phyloP scores from a whole-genome alignment of 345 rosid genomes.

The Linum trigynum region DNA sequence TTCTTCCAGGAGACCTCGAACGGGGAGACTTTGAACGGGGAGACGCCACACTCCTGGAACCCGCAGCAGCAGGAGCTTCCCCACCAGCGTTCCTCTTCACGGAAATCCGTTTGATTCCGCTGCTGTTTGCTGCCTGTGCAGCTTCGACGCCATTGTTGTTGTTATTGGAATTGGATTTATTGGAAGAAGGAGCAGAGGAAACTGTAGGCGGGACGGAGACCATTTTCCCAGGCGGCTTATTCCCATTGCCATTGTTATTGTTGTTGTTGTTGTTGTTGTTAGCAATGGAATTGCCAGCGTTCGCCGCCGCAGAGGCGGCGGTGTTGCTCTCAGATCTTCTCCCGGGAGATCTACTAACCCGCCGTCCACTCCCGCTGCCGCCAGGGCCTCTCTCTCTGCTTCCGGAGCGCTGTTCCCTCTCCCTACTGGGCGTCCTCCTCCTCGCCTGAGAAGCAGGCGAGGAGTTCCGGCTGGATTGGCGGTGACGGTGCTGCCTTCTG shows the following conservation, averaged over 20 bases:
- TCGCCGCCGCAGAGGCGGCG: neutral
- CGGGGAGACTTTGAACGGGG: constrained; percentile 42
- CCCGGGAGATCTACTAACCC: constrained; percentile 81
- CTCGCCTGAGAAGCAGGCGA: constrained; percentile 44
- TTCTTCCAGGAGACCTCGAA: constrained; percentile 62
- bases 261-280: constrained; percentile 5
- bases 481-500: constrained; percentile 28
- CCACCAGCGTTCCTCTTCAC: constrained; percentile 59
- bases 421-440: constrained; percentile 92
- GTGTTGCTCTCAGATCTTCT: constrained; percentile 50
- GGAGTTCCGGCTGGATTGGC: constrained; percentile 34
- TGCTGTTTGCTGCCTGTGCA: constrained; percentile 7
- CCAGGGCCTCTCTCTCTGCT: constrained; percentile 34
- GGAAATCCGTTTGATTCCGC: constrained; percentile 38
- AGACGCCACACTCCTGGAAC: constrained; percentile 27
- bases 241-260: constrained; percentile 14
- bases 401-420: constrained; percentile 64
- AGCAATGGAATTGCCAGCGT: constrained; percentile 2
- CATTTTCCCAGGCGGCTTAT: constrained; percentile 50
- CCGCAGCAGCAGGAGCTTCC: constrained; percentile 7
- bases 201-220: constrained; percentile 85
- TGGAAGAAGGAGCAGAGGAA: constrained; percentile 15
- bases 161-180: constrained; percentile 15
- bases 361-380: constrained; percentile 34
- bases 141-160: constrained; percentile 30